Evolutionary conservation across 257 asterid species (phyloP), one percentile per base, ranked within the genome.

Genomic region (Nicotiana noctiflora): DNA sequence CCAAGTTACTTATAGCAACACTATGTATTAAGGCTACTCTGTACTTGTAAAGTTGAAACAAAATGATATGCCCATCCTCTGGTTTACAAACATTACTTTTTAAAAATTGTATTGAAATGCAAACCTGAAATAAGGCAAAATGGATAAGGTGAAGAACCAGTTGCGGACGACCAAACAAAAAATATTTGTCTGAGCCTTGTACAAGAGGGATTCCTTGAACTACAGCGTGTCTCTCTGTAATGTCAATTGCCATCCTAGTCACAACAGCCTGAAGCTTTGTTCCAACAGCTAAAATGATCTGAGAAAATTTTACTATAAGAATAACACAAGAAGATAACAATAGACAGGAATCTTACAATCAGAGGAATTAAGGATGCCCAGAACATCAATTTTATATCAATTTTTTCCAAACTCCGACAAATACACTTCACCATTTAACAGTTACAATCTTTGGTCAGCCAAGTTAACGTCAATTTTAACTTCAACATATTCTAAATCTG

Each of bases 121-220:
- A 65, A 89, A 95, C 98, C 98, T 93, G 98, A 90, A 95, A 95
- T 12, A 95, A 82, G 9, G 92, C 88, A 25, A 95, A 95, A 85
- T 95, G 99, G 52, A 95, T 95, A 65, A 95, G 94, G 75, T 88
- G 89, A 46, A 95, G 90, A 74, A 92, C 91, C 82, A 95, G 72
- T 27, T 74, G 87, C 80, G 98, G 98, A 15, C 85, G 88, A 15
- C 94, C 90, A 29, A 95, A 93, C 99, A 98, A 95, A 68, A 95
- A 95, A 70, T 90, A 92, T 79, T 88, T 83, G 82, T 95, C 96
- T 0, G 96, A 90, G 83, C 89, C 99, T 87, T 91, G 95, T 74
- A 93, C 99, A n/a, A 93, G 97, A 49, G 99, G 98, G 66, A 95
- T 95, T 82, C 99, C 99, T 84, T 92, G 97, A 75, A 92, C 97